Evolutionary conservation across 352 stramenopile species (phyloP), one percentile per base, ranked within the genome.

Genomic region (Globisporangium uncinulatum): DNA sequence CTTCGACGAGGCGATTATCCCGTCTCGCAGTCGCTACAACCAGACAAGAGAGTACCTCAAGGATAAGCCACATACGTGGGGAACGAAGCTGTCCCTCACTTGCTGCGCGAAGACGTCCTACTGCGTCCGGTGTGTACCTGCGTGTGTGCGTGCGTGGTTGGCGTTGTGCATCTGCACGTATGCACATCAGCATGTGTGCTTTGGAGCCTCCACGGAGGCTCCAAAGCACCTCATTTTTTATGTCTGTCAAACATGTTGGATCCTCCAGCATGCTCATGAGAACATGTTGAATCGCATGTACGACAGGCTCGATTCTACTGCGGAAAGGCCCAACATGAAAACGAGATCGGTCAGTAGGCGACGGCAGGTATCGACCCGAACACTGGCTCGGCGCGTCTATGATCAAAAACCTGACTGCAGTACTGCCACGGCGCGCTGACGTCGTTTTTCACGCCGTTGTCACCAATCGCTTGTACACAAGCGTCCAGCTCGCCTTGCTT

Each of bases 1-100:
- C 36, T 17, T 66, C 13, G 46, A 58, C 14, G 46, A 34, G 8
- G 46, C 21, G 15, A 15, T 39, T 6, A 15, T 51, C n/a, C 21
- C 24, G 9, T 20, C 4, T 32, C 46, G 46, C 29, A 39, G 46
- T 20, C 29, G 46, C 21, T 51, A 51, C 29, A 51, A 51, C 46
- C 21, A 29, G 8, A 20, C 21, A 4, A 6, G 21, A 2, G 7
- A 39, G 21, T 34, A 51, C 10, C 21, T 50, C 6, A 39, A 39
- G 34, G 10, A 39, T 6, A 39, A 39, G 34, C 34, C 34, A 29
- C 34, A 39, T 13, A 39, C 3, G 5, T 39, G 37, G 37, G 37
- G 37, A 5, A 43, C 10, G 37, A 43, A 43, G 37, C 37, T n/a
- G 11, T 43, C n/a, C 10, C 37, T 43, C 37, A 43, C 37, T 2